A percentile compares a stretch with the other conserved stretches of the same genome.
These are phyloP conservation scores for Ramaria rubella DNA, from an alignment of 768 basidiomycete genomes.

Conservation along the genomic window DNA sequence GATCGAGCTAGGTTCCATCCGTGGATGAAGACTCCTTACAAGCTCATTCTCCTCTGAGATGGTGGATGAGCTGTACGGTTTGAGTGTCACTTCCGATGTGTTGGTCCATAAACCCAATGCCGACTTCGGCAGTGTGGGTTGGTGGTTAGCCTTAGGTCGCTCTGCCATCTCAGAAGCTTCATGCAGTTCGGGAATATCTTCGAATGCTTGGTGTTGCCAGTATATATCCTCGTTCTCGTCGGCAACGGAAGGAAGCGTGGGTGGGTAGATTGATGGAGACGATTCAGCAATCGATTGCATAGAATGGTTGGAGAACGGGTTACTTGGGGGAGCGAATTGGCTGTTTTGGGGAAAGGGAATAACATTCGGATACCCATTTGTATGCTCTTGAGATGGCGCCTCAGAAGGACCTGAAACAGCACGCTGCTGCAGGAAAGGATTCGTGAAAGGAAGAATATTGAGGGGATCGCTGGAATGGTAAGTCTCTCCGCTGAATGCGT, in stretches of 20 bases:
- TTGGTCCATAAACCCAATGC: conserved; percentile 2
- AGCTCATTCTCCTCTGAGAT: background rate
- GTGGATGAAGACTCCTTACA: background rate
- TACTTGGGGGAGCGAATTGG: background rate
- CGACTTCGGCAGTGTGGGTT: conserved; percentile 1
- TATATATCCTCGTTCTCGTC: conserved; percentile 11
- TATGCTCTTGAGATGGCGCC: background rate
- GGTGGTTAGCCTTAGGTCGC: background rate
- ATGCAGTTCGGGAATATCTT: background rate
- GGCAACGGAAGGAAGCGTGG: conserved; percentile 34
- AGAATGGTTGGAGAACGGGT: background rate
- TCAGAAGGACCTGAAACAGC: background rate
- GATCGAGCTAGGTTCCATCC: background rate
- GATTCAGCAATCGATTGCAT: conserved; percentile 34
- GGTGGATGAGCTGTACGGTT: background rate
- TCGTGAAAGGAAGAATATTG: background rate
- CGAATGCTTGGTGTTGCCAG: conserved; percentile 6
- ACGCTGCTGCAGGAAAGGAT: background rate
- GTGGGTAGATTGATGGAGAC: conserved; percentile 46
- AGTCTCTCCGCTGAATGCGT: background rate
- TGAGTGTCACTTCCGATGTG: background rate
- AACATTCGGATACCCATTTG: background rate
- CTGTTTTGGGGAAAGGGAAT: background rate
- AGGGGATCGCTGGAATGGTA: background rate
- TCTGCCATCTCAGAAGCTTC: background rate